Evolutionary conservation across 1,139 yeast genomes (phyloP), one percentile per base, ranked within the genome.

Genomic region (Insectozyma bohioensis): DNA sequence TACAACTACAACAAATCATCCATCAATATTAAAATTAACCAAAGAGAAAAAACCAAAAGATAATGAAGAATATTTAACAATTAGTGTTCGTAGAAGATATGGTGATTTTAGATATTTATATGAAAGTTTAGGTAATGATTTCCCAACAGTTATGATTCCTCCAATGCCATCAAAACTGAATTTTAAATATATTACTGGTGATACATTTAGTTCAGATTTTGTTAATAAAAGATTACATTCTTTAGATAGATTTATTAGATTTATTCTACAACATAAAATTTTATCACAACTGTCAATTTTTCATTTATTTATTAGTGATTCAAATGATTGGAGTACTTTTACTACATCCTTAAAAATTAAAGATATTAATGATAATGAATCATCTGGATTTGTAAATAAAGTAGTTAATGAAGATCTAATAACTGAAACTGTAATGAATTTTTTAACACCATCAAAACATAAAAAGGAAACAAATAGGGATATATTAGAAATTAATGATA

Each of bases 131-230:
- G 56, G 68, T 30, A 80, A 77, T 47, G 97, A 88, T 52, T 85
- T 71, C 51, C 95, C 97, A 0, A 85, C 94, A 3, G 72, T 85
- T 37, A 78, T 92, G 22, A 78, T 92, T 0, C 98, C 98, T 1
- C 97, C 98, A 8, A 67, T 92, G 36, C 98, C 98, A 0, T 95
- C 94, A 41, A 90, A 88, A 59, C 86, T 85, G 65, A 78, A 95
- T 41, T 68, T 90, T 48, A 95, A 92, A 56, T 92, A 92, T 55
- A 70, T 92, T 36, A 88, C 95, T 26, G 98, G 98, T n/a, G 97
- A 92, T 49, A 72, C 95, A 12, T 86, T 86, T 53, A 77, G 86
- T 34, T 61, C 73, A 8, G 86, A 86, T 38, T 92, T 92, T 58
- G 90, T 95, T 0, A 68, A 73, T 42, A 85, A 86, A 52, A 67